A percentile compares a stretch with the other conserved stretches of the same genome.
Evolutionary conservation across 2,329 filamentous ascomycete genomes (phyloP).

Genomic region (Alternaria consortialis): DNA sequence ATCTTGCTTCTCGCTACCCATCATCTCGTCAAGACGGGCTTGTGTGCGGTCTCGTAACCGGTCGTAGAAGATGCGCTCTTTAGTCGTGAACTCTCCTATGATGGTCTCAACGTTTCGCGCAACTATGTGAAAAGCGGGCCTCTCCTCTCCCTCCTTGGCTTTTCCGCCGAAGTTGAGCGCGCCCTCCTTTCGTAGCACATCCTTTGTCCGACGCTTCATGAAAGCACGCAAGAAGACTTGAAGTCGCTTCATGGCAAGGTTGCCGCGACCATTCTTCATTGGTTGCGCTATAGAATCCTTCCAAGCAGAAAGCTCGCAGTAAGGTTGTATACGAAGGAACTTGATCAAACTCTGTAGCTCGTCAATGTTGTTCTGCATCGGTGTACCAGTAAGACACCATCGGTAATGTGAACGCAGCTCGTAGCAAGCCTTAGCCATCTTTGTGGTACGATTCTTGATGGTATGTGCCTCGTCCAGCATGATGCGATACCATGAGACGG

Average conservation of each 20-base stretch:
- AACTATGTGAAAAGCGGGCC: slow-evolving; percentile 85
- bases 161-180: slow-evolving; percentile 81
- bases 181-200: slow-evolving; percentile 89
- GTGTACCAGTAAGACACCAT: slow-evolving; percentile 96
- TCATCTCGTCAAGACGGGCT: slow-evolving; percentile 86
- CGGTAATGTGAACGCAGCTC: slow-evolving; percentile 85
- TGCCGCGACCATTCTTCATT: slow-evolving; percentile 88
- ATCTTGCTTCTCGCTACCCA: slow-evolving; percentile 79
- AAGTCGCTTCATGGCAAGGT: slow-evolving; percentile 85
- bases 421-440: slow-evolving; percentile 91
- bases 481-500: slow-evolving; percentile 91
- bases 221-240: slow-evolving; percentile 88
- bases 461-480: slow-evolving; percentile 97
- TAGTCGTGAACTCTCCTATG: slow-evolving; percentile 77
- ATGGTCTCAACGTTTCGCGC: slow-evolving; percentile 88
- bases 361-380: slow-evolving; percentile 98
- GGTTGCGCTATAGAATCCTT: slow-evolving; percentile 89
- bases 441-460: slow-evolving; percentile 98
- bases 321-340: slow-evolving; percentile 91
- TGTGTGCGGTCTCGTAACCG: slow-evolving; percentile 85
- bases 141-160: slow-evolving; percentile 62
- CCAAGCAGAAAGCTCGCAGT: slow-evolving; percentile 86
- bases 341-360: slow-evolving; percentile 93
- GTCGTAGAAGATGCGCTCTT: slow-evolving; percentile 86
- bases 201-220: slow-evolving; percentile 99